Evolutionary conservation across 345 rosid species (phyloP).

Genomic region (Noccaea bulbosa): DNA sequence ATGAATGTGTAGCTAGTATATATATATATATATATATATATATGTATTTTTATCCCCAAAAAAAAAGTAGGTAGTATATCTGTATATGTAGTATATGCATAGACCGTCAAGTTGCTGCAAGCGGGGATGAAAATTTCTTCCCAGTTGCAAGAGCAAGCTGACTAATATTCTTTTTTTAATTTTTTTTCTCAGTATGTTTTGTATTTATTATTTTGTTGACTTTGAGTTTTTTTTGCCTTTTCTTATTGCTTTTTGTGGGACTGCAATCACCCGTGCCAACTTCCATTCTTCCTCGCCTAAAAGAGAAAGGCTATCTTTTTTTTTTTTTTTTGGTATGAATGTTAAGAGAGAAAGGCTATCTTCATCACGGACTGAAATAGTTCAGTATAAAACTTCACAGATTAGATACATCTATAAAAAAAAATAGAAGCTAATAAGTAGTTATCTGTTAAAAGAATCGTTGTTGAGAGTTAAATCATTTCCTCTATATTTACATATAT

Average conservation of each 20-base stretch:
- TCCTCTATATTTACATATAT: not conserved
- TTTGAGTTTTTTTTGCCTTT: slow-evolving; percentile 22
- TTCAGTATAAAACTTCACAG: not conserved
- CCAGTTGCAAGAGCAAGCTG: slow-evolving; percentile 41
- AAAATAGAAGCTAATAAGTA: not conserved
- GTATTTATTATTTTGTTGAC: slow-evolving; percentile 41
- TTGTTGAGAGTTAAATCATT: not conserved
- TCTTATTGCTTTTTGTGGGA: slow-evolving; percentile 24
- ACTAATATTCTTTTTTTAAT: slow-evolving; percentile 1
- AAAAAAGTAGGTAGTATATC: not conserved
- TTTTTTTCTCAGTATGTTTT: not conserved
- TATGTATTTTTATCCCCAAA: not conserved
- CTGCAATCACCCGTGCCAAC: slow-evolving; percentile 43
- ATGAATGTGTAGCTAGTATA: not conserved
- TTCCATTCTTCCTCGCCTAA: slow-evolving; percentile 27
- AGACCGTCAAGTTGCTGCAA: slow-evolving; percentile 38
- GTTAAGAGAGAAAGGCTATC: slow-evolving; percentile 30
- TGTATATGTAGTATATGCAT: slow-evolving; percentile 2
- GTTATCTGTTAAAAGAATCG: not conserved
- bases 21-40: not conserved
- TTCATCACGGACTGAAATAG: slow-evolving; percentile 15
- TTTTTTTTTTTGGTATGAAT: no score
- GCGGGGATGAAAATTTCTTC: slow-evolving; percentile 36
- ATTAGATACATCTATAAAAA: not conserved
- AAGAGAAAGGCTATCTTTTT: slow-evolving; percentile 34